Evolutionary conservation across 1,139 yeast genomes (phyloP), one percentile per base, ranked within the genome.

Genomic region (Candida tropicalis): DNA sequence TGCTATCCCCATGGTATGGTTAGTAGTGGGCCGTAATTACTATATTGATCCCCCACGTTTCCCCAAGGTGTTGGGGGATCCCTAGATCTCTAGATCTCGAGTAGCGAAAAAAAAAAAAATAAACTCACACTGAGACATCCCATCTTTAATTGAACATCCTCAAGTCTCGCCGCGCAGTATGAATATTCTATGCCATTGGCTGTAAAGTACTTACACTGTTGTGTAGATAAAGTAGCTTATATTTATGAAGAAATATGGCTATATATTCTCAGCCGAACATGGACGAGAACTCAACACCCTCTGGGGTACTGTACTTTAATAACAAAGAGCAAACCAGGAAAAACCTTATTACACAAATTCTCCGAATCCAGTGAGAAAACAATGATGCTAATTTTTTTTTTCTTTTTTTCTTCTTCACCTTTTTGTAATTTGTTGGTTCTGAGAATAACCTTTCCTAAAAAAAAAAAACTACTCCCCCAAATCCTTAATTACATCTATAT

Each of bases 61-160:
- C 34, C 17, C 39, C 33, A 20, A 24, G 8, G 24, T 6, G 18
- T n/a, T 36, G 39, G 39, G 39, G 39, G 39, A 36, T 36, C 39
- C 26, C 18, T 8, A 27, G 15, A 26, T 27, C 31, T 36, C 10
- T n/a, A 8, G 26, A 16, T 36, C 33, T 27, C 11, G n/a, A 6
- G 4, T 20, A 23, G 4, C 13, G 13, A 26, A 25, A n/a, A 17
- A 18, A 7, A 25, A n/a, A 17, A 10, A 8, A 6, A 17, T 11
- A 25, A 24, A 10, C 22, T 12, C 8, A 6, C 5, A 27, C 6
- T n/a, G 29, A 25, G 27, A 25, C 5, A n/a, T 10, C 5, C 13
- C 10, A 10, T 11, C 27, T 25, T 25, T 25, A 4, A n/a, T n/a
- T n/a, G n/a, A n/a, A n/a, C n/a, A n/a, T n/a, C n/a, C n/a, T n/a